Evolutionary conservation across 495 filamentous ascomycete species (phyloP).

Genomic region (Aspergillus sclerotioniger): DNA sequence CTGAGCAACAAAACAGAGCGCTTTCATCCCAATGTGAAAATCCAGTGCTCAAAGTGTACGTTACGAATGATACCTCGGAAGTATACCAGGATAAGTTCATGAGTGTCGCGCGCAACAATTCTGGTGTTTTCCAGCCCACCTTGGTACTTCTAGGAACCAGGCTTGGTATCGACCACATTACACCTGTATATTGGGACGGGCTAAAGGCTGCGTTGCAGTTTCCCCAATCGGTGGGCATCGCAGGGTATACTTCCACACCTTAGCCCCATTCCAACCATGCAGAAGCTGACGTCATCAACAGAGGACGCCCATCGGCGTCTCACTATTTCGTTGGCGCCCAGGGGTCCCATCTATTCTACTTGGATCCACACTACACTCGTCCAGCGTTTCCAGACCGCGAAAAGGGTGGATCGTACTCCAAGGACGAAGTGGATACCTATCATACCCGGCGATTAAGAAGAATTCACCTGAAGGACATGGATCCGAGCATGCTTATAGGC

Average conservation of each 20-base stretch:
- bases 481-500: slow-evolving; percentile 98
- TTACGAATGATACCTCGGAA: slow-evolving; percentile 84
- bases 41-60: slow-evolving; percentile 72
- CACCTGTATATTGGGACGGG: slow-evolving; percentile 87
- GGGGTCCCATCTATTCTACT: slow-evolving; percentile 84
- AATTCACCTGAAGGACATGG: slow-evolving; percentile 87
- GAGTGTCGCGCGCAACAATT: slow-evolving; percentile 63
- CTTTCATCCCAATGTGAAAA: slow-evolving; percentile 60
- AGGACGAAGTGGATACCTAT: slow-evolving; percentile 75
- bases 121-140: slow-evolving; percentile 71
- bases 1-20: slow-evolving; percentile 53
- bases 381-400: slow-evolving; percentile 59
- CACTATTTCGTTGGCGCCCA: slow-evolving; percentile 99
- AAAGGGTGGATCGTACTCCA: slow-evolving; percentile 53
- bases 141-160: slow-evolving; percentile 84
- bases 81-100: slow-evolving; percentile 89
- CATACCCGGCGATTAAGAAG: slow-evolving; percentile 83
- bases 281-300: slow-evolving; percentile 28
- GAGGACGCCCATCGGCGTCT: slow-evolving; percentile 88
- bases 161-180: slow-evolving; percentile 90
- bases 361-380: slow-evolving; percentile 85
- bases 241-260: slow-evolving; percentile 63
- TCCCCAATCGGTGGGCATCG: slow-evolving; percentile 89
- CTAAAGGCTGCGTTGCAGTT: slow-evolving; percentile 78
- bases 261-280: not conserved